These are phyloP conservation scores for Cinchona pubescens DNA, from an alignment of 257 asterid species.

Conservation along the genomic window DNA sequence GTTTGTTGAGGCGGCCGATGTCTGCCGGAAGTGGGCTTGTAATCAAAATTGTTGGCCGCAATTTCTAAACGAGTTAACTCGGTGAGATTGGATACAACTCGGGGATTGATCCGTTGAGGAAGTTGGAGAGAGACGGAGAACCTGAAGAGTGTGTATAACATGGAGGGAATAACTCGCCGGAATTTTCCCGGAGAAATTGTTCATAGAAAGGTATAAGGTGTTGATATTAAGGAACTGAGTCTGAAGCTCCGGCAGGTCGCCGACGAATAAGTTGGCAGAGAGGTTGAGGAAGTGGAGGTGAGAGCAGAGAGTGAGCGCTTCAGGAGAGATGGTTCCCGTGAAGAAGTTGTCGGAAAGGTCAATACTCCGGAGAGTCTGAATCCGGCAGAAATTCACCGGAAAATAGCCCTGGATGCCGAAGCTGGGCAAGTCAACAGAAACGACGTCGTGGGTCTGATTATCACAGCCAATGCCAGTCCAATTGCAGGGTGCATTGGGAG, in stretches of 20 bases:
- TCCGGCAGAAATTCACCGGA: conserved; percentile 73
- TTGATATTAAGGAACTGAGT: conserved; percentile 44
- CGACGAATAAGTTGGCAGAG: conserved; percentile 56
- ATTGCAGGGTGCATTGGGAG: conserved; percentile 54
- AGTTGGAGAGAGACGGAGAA: conserved; percentile 40
- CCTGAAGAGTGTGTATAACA: conserved; percentile 47
- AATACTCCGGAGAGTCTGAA: conserved; percentile 47
- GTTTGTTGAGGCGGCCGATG: conserved; percentile 62
- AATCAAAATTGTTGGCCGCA: conserved; percentile 39
- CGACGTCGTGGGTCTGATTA: conserved; percentile 31
- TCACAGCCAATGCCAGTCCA: conserved; percentile 74
- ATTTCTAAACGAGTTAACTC: conserved; percentile 54
- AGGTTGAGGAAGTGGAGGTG: conserved; percentile 45
- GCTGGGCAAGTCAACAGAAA: conserved; percentile 46
- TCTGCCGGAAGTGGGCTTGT: conserved; percentile 52
- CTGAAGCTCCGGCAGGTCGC: conserved; percentile 50
- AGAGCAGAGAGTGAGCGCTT: conserved; percentile 51
- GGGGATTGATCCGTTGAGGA: conserved; percentile 68
- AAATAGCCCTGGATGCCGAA: conserved; percentile 42
- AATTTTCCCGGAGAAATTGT: conserved; percentile 69
- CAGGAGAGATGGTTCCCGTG: conserved; percentile 39
- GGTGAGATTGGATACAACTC: conserved; percentile 54
- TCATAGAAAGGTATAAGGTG: conserved; percentile 41
- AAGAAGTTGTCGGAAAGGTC: conserved; percentile 49
- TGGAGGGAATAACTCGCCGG: conserved; percentile 54